These are phyloP conservation scores for Flaveria floridana DNA, from an alignment of 140 eudicot genomes.

Conservation along the genomic window DNA sequence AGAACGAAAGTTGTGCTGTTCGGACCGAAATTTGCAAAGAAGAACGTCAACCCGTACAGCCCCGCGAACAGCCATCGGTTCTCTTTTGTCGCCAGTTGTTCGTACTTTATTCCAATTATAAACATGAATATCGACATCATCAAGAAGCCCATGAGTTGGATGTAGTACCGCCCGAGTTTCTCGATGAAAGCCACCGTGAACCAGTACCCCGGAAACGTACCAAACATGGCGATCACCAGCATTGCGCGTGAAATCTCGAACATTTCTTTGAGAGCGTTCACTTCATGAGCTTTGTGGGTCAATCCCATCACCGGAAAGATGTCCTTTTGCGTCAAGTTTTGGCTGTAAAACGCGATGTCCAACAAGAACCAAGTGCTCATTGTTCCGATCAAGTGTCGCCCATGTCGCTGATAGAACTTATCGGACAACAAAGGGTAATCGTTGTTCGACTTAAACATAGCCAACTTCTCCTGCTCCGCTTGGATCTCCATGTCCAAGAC, in stretches of 20 bases:
- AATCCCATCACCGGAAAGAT: constrained; percentile 58
- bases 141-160: constrained; percentile 53
- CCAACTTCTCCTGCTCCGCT: constrained; percentile 46
- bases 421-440: constrained; percentile 39
- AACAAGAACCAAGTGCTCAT: constrained; percentile 53
- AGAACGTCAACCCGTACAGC: constrained; percentile 51
- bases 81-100: constrained; percentile 19
- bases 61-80: constrained; percentile 45
- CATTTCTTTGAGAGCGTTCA: constrained; percentile 51
- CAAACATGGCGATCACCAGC: constrained; percentile 49
- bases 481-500: constrained; percentile 52
- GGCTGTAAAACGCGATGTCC: constrained; percentile 61
- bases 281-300: constrained; percentile 26
- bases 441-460: constrained; percentile 37
- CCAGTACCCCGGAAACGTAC: constrained; percentile 69
- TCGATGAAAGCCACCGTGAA: constrained; percentile 63
- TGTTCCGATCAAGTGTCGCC: constrained; percentile 53
- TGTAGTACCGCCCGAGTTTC: constrained; percentile 46
- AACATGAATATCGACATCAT: constrained; percentile 63
- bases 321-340: constrained; percentile 59
- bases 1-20: constrained; percentile 59
- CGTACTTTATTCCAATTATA: constrained; percentile 47
- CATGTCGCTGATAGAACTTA: constrained; percentile 48
- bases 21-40: constrained; percentile 69
- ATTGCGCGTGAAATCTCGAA: constrained; percentile 53